Evolutionary conservation across 2,329 filamentous ascomycete species (phyloP).

Genomic region (Fusarium aywerte): DNA sequence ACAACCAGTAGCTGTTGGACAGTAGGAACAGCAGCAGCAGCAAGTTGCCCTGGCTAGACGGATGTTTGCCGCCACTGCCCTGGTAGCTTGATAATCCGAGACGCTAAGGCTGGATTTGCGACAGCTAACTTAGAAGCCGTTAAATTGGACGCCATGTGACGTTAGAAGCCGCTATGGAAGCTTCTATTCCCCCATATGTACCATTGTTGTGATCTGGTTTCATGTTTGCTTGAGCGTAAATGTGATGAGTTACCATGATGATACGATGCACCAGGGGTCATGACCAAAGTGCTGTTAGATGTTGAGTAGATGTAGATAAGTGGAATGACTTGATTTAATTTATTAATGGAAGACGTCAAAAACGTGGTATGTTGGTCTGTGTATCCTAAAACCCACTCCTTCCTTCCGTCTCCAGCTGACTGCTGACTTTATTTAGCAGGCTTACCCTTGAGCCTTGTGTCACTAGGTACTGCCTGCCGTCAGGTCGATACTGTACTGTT

Average conservation of each 20-base stretch:
- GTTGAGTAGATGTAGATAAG: not conserved
- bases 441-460: not conserved
- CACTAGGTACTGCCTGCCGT: no score
- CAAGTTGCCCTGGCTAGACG: constrained; percentile 3
- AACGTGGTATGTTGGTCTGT: constrained; percentile 5
- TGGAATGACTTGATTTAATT: not conserved
- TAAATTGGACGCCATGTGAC: constrained; percentile 15
- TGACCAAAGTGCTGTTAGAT: not conserved
- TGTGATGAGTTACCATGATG: not conserved
- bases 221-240: not conserved
- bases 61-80: constrained; percentile 35
- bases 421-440: not conserved
- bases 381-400: not conserved
- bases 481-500: not conserved
- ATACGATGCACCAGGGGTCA: not conserved
- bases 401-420: not conserved
- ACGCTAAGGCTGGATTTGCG: constrained; percentile 32
- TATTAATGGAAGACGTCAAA: not conserved
- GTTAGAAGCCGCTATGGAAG: constrained; percentile 38
- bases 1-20: not conserved
- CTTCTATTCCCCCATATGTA: constrained; percentile 26
- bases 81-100: constrained; percentile 23
- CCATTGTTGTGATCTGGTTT: constrained; percentile 7
- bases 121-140: constrained; percentile 11
- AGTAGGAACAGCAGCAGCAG: not conserved